Conservation (phyloP, 2,329 filamentous ascomycete species). For the Thielaviopsis populi region DNA sequence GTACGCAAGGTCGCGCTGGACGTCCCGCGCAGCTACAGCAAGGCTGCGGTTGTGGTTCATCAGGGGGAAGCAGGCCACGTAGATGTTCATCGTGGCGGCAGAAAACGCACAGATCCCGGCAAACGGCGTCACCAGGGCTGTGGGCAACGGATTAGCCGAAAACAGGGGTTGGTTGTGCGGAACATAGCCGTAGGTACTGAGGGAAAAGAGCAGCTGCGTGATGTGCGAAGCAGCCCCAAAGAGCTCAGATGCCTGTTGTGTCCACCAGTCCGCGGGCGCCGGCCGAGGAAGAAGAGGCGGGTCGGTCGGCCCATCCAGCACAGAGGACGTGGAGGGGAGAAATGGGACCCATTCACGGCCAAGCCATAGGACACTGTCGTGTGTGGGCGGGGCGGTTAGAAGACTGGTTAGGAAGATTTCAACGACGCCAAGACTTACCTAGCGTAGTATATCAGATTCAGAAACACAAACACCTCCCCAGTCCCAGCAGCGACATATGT, state of each 20-base stretch:
- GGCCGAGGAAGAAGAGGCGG: slow-evolving; percentile 27
- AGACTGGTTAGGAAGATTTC: background rate
- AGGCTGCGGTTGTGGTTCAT: slow-evolving; percentile 26
- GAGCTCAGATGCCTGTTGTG: slow-evolving; percentile 25
- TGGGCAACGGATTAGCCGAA: background rate
- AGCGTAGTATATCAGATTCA: slow-evolving; percentile 31
- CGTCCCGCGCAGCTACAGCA: background rate
- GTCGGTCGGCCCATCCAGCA: slow-evolving; percentile 28
- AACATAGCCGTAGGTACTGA: slow-evolving; percentile 19
- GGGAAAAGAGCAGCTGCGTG: slow-evolving; percentile 2
- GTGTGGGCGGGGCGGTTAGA: background rate
- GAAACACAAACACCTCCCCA: slow-evolving; percentile 29
- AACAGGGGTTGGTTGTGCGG: background rate
- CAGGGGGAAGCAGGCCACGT: slow-evolving; percentile 27
- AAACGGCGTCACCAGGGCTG: slow-evolving; percentile 27
- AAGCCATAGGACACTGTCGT: slow-evolving; percentile 27
- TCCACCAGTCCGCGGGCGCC: slow-evolving; percentile 29
- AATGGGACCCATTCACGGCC: slow-evolving; percentile 32
- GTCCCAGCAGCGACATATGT: slow-evolving; percentile 28
- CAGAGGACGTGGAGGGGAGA: slow-evolving; percentile 24
- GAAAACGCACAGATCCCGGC: slow-evolving; percentile 33
- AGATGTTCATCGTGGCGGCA: slow-evolving; percentile 29
- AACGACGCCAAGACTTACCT: slow-evolving; percentile 22
- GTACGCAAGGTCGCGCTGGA: background rate
- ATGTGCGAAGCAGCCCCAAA: slow-evolving; percentile 22